A percentile compares a stretch with the other conserved stretches of the same genome.
These are phyloP conservation scores for Saturnispora besseyi DNA, from an alignment of 805 yeast species.

Conservation along the genomic window DNA sequence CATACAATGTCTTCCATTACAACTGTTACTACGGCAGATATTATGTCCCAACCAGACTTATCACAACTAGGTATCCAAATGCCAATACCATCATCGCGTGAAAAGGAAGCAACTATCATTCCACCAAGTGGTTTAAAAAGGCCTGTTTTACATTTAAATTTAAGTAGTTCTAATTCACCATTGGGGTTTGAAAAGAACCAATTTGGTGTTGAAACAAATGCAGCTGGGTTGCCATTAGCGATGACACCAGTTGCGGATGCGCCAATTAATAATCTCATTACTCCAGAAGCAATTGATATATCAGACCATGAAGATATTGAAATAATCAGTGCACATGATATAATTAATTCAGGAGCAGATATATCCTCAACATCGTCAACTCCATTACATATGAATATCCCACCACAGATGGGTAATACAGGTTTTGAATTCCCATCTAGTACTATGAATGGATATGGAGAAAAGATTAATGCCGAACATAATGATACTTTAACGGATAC, in stretches of 20 bases:
- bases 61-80: slow-evolving; percentile 59
- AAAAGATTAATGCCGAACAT: not conserved
- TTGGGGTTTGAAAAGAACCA: slow-evolving; percentile 18
- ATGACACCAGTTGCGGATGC: slow-evolving; percentile 79
- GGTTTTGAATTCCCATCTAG: not conserved
- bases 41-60: slow-evolving; percentile 7
- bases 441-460: not conserved
- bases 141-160: slow-evolving; percentile 4
- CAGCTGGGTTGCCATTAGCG: slow-evolving; percentile 48
- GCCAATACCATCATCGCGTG: slow-evolving; percentile 53
- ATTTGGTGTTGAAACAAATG: slow-evolving; percentile 52
- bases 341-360: not conserved
- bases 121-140: slow-evolving; percentile 13
- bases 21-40: slow-evolving; percentile 12
- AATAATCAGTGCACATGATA: not conserved
- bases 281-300: slow-evolving; percentile 9
- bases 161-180: slow-evolving; percentile 1
- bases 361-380: not conserved
- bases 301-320: not conserved
- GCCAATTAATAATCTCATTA: slow-evolving; percentile 1
- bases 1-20: slow-evolving; percentile 16
- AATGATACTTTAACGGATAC: slow-evolving; percentile 7
- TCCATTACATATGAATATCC: slow-evolving; percentile 1
- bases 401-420: not conserved
- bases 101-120: slow-evolving; percentile 20